Conservation (phyloP, 106 monocot species). For the Amphibolis antarctica region DNA sequence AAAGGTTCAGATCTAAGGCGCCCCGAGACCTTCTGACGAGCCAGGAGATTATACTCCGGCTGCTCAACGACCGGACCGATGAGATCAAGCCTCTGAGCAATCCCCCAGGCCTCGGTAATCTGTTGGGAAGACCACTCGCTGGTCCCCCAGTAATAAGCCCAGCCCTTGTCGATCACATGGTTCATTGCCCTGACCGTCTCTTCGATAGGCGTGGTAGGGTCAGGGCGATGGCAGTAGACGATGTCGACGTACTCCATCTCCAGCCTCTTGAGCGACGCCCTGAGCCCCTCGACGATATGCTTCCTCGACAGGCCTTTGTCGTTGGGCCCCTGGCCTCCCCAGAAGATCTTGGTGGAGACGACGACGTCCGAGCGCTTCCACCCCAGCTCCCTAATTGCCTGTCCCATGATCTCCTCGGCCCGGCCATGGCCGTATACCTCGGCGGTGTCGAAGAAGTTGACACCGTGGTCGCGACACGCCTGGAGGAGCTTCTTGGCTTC, state of each 20-base stretch:
- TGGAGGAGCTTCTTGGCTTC: constrained; percentile 88
- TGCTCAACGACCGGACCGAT: constrained; percentile 86
- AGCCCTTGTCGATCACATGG: constrained; percentile 67
- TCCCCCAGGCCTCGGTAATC: constrained; percentile 89
- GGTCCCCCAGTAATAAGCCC: constrained; percentile 96
- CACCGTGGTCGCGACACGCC: constrained; percentile 80
- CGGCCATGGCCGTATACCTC: constrained; percentile 95
- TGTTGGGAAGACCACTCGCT: constrained; percentile 98
- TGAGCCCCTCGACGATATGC: constrained; percentile 84
- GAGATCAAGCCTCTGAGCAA: constrained; percentile 58
- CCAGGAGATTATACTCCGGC: constrained; percentile 88
- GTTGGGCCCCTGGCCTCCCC: constrained; percentile 86
- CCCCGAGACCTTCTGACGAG: constrained; percentile 67
- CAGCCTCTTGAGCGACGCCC: constrained; percentile 62
- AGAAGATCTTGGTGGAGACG: constrained; percentile 94
- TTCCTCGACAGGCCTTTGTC: constrained; percentile 95
- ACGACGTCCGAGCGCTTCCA: constrained; percentile 88
- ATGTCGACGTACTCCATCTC: constrained; percentile 93
- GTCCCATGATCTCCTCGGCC: constrained; percentile 99
- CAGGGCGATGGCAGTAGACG: constrained; percentile 85
- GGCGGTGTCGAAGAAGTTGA: constrained; percentile 99
- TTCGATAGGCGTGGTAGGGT: constrained; percentile 68
- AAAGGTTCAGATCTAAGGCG: background rate
- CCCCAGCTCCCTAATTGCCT: constrained; percentile 82
- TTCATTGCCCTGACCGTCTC: constrained; percentile 98